Conservation (phyloP, 164 flowering plant genomes). For the Vitis rupestris region DNA sequence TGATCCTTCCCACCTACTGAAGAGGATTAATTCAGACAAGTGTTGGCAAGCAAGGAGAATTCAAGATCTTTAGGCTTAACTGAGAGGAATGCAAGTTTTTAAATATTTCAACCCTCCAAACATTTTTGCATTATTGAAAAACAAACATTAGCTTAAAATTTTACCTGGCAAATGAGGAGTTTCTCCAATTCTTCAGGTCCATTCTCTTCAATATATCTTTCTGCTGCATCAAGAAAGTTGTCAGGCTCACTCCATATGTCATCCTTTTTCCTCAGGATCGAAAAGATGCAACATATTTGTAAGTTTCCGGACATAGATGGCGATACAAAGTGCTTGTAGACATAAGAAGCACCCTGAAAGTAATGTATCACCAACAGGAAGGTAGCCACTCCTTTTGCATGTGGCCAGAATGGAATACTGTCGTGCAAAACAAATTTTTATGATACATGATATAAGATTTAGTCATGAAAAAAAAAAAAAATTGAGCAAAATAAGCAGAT, state of each 20-base stretch:
- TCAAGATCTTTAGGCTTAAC: neutral
- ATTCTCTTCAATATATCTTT: constrained; percentile 2
- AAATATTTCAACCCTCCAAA: neutral
- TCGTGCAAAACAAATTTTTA: neutral
- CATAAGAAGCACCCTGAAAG: constrained; percentile 27
- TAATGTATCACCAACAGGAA: constrained; percentile 25
- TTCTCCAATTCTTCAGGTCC: constrained; percentile 14
- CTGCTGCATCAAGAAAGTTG: constrained; percentile 7
- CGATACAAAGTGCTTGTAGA: constrained; percentile 21
- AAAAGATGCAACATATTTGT: neutral
- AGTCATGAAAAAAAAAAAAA: neutral
- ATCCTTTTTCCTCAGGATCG: neutral
- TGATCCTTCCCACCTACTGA: too few species aligned
- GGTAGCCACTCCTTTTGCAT: constrained; percentile 21
- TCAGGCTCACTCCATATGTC: neutral
- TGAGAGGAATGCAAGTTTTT: neutral
- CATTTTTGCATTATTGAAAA: neutral
- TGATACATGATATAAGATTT: neutral
- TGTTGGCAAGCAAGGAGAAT: neutral
- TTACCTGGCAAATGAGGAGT: constrained; percentile 19
- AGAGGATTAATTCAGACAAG: neutral
- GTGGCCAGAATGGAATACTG: constrained; percentile 37
- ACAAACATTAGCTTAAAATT: neutral
- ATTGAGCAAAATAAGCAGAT: neutral
- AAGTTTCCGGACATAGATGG: constrained; percentile 6